phyloP scores from a whole-genome alignment of 768 basidiomycete genomes.

The Tricholoma sp. region DNA sequence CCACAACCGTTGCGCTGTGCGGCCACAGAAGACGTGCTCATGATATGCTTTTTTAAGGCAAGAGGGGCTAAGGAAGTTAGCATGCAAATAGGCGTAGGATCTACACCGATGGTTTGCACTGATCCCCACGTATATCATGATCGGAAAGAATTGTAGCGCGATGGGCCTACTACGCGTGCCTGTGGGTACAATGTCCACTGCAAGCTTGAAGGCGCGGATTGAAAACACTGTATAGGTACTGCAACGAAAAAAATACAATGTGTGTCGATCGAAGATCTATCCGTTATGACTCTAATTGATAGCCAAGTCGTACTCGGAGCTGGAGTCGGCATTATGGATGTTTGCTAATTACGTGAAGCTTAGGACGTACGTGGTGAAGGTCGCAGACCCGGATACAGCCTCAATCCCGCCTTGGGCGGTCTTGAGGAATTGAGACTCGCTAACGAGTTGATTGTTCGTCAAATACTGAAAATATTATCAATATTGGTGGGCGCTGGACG shows the following conservation, averaged over 20 bases:
- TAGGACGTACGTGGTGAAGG: slow-evolving; percentile 44
- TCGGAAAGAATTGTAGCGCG: too few species aligned
- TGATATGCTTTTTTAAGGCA: too few species aligned
- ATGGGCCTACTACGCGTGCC: too few species aligned
- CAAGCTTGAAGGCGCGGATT: too few species aligned
- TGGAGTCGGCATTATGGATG: slow-evolving; percentile 15
- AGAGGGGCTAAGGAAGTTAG: too few species aligned
- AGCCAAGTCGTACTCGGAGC: slow-evolving; percentile 39
- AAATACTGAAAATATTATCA: slow-evolving; percentile 37
- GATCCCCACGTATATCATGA: too few species aligned
- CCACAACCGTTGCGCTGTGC: too few species aligned
- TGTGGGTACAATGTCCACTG: too few species aligned
- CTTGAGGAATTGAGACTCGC: slow-evolving; percentile 48
- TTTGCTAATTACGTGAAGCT: not conserved
- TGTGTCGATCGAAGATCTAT: not conserved
- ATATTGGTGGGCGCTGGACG: not conserved
- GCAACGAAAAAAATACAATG: not conserved
- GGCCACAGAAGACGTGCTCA: too few species aligned
- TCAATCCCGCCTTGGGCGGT: slow-evolving; percentile 63
- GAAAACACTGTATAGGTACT: too few species aligned
- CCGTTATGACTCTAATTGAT: slow-evolving; percentile 31
- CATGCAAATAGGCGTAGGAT: too few species aligned
- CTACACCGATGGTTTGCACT: too few species aligned
- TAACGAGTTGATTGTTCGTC: slow-evolving; percentile 38
- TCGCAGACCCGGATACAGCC: slow-evolving; percentile 52